Conservation (phyloP, 1,139 yeast genomes). For the Hyphopichia burtonii region DNA sequence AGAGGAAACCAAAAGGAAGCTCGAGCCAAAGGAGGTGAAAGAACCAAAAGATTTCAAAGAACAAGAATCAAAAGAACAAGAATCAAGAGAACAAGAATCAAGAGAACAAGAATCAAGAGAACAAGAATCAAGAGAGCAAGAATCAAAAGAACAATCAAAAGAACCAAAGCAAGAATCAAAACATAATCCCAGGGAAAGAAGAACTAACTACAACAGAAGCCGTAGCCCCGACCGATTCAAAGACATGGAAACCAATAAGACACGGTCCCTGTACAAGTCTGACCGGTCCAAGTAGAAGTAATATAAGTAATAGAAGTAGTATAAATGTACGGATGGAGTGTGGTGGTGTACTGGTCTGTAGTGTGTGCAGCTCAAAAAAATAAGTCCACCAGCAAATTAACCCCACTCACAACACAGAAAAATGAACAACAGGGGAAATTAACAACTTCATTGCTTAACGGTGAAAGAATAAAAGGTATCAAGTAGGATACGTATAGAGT, state of each 20-base stretch:
- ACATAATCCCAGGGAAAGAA: neutral
- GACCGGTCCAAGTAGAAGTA: no score
- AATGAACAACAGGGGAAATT: neutral
- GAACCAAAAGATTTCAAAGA: neutral
- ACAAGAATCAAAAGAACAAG: neutral
- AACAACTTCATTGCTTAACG: neutral
- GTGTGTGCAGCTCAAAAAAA: no score
- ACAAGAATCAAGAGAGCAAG: no score
- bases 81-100: neutral
- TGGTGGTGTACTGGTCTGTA: no score
- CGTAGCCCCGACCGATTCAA: no score
- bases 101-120: neutral
- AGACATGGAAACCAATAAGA: no score
- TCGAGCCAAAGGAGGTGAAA: neutral
- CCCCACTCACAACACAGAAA: neutral
- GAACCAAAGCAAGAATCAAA: neutral
- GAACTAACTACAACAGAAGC: constrained; percentile 27
- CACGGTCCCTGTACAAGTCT: no score
- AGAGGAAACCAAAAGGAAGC: constrained; percentile 7
- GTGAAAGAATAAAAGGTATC: no score
- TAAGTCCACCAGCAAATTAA: neutral
- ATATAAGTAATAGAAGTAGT: no score
- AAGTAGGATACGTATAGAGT: no score
- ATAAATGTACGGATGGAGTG: no score
- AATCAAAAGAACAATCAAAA: neutral